Evolutionary conservation across 2,329 filamentous ascomycete species (phyloP).

Genomic region (Phyllosticta citriasiana): DNA sequence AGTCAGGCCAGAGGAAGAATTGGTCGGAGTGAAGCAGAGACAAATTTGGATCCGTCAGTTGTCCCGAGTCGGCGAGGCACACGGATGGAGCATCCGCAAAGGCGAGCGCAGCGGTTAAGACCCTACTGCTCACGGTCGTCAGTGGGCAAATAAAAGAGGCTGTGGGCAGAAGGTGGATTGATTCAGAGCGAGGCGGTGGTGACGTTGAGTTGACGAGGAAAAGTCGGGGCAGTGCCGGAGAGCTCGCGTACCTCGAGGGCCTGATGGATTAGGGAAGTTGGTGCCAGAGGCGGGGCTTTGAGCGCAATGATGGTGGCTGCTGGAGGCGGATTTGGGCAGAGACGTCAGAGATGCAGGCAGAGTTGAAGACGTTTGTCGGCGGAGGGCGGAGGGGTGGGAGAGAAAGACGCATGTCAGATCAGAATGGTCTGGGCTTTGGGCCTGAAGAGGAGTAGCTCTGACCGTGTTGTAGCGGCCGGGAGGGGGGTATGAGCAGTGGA

Average conservation of each 20-base stretch:
- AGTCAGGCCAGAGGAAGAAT: neutral
- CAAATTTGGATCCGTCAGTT: neutral
- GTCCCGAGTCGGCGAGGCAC: neutral
- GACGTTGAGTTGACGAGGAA: neutral
- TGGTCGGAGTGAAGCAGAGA: neutral
- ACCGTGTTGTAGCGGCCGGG: conserved; percentile 1
- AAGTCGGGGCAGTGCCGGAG: neutral
- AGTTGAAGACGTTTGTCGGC: neutral
- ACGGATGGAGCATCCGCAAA: neutral
- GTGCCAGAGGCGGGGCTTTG: neutral
- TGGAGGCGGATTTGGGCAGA: neutral
- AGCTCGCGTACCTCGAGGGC: neutral
- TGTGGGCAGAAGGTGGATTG: neutral
- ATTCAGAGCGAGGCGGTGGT: neutral
- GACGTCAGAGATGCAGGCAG: neutral
- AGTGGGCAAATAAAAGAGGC: neutral
- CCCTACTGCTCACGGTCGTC: neutral
- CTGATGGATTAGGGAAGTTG: neutral
- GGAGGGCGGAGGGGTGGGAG: neutral
- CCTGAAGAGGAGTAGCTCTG: conserved; percentile 8
- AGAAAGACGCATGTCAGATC: conserved; percentile 9
- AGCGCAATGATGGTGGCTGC: neutral
- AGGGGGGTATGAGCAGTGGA: neutral
- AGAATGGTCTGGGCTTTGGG: conserved; percentile 8
- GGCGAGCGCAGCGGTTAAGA: neutral